Conservation (phyloP, 2,329 filamentous ascomycete genomes). For the Botrytis fabae region DNA sequence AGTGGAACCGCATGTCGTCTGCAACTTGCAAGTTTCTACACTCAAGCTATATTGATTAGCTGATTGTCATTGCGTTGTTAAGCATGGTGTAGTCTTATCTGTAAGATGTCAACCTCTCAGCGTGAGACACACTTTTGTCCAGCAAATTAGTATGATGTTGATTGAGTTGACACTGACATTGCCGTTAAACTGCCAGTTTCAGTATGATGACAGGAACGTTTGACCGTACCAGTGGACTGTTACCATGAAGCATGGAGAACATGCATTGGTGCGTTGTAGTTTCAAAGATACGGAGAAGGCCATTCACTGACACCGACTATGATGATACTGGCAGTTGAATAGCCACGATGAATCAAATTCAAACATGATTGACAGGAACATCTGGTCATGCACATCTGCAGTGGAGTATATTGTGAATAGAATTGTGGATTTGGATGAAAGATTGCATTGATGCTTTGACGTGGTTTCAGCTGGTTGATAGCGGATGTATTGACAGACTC, state of each 20-base stretch:
- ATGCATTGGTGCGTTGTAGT: constrained; percentile 12
- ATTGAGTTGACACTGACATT: neutral
- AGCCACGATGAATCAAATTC: neutral
- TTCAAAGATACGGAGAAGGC: neutral
- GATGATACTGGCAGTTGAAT: constrained; percentile 2
- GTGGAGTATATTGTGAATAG: neutral
- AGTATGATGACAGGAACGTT: neutral
- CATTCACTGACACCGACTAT: neutral
- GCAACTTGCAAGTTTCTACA: neutral
- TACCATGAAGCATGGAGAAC: neutral
- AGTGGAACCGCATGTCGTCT: neutral
- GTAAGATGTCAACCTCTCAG: neutral
- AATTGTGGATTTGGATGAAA: neutral
- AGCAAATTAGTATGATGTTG: neutral
- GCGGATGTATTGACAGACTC: neutral
- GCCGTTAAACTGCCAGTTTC: neutral
- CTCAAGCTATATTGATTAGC: neutral
- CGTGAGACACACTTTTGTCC: constrained; percentile 11
- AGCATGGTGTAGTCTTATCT: neutral
- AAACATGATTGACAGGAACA: neutral
- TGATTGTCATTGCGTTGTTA: neutral
- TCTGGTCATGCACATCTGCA: neutral
- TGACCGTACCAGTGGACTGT: neutral
- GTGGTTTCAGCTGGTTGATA: neutral
- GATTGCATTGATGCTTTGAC: constrained; percentile 14